These are phyloP conservation scores for Inonotus hispidus DNA, from an alignment of 1,284 basidiomycete genomes.

Conservation along the genomic window DNA sequence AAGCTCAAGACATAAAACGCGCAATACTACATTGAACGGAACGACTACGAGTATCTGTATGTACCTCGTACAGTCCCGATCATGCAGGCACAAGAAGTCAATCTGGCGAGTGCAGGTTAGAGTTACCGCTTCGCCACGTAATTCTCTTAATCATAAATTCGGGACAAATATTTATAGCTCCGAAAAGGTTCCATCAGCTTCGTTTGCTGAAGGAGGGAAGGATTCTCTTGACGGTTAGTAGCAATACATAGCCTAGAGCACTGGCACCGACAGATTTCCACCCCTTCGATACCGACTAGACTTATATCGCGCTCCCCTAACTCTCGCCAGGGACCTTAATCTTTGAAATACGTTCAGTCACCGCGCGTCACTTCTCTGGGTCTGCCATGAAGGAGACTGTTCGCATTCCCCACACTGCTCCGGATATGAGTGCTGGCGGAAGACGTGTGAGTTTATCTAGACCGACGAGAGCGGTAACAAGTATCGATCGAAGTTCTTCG, in stretches of 20 bases:
- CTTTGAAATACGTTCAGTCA: background rate
- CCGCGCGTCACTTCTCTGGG: constrained; percentile 14
- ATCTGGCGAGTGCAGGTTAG: constrained; percentile 9
- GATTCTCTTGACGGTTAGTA: background rate
- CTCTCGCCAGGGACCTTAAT: background rate
- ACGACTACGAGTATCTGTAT: constrained; percentile 1
- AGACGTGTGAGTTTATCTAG: background rate
- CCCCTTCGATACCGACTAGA: constrained; percentile 1
- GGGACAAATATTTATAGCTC: constrained; percentile 11
- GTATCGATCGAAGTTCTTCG: constrained; percentile 24
- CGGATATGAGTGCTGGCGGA: background rate
- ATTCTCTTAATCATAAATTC: constrained; percentile 4
- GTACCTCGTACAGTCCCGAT: background rate
- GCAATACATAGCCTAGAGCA: background rate
- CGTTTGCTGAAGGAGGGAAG: background rate
- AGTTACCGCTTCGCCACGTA: constrained; percentile 5
- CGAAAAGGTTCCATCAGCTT: background rate
- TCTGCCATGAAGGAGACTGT: constrained; percentile 11
- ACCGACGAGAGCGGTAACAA: constrained; percentile 16
- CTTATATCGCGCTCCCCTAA: constrained; percentile 6
- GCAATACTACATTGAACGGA: background rate
- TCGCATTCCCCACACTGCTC: background rate
- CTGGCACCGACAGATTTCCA: no score
- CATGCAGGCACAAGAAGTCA: constrained; percentile 7
- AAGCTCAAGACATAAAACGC: background rate